Evolutionary conservation across 2,329 filamentous ascomycete genomes (phyloP), one percentile per base, ranked within the genome.

Genomic region (Aspergillus arachidicola): DNA sequence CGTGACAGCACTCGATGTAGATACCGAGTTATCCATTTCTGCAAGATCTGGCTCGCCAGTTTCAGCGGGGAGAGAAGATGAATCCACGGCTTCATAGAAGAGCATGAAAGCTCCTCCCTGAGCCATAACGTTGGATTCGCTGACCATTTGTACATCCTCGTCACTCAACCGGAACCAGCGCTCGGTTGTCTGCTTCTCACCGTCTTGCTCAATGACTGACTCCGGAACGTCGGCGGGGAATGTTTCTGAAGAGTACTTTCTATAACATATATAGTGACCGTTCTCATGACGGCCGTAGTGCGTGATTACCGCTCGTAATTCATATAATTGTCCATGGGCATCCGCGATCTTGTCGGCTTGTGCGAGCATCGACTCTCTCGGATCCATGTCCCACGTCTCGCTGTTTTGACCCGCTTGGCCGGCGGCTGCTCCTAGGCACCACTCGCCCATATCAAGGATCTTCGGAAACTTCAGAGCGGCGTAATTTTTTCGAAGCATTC

Each of bases 21-120:
- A 68, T 16, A 66, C 68, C 4, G 63, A 60, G 21, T 61, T 65
- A n/a, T 64, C 66, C 38, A 26, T 63, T 30, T 55, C 61, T 4
- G 51, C 54, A 14, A 59, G 28, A 34, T 64, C 62, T 10, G 58
- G 36, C 5, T 62, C 57, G 7, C 58, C 46, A 12, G 45, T 30
- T 12, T 62, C 58, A 10, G 43, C 28, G 11, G 30, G 34, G 9
- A 32, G 36, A 4, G 59, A 50, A 11, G 56, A 41, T 6, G 58
- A 58, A 6, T 90, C 87, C 28, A 91, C 81, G 54, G 86, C 87
- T 75, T 99, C 94, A 76, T 98, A 99, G 76, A 98, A 98, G 1
- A 98, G 85, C 94, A 99, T 98, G 74, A 98, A 98, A 0, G 94
- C 94, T 1, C 92, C 93, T 0, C 89, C 89, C 69, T 96, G 90